Evolutionary conservation across 2,329 filamentous ascomycete genomes (phyloP), one percentile per base, ranked within the genome.

Genomic region (Aspergillus fumigatus): DNA sequence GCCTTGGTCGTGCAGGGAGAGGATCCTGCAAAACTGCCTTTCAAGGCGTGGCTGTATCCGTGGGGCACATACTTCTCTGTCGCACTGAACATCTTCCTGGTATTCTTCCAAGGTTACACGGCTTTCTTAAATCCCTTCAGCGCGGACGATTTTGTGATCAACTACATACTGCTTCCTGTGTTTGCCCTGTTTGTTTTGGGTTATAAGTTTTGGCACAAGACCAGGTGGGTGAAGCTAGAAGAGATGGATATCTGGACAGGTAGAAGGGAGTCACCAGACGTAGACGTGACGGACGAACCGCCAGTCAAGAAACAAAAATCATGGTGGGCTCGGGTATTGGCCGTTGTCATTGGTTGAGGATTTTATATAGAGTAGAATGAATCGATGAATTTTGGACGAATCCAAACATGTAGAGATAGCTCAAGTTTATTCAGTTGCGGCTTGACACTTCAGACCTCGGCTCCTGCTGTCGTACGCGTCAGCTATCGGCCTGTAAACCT

Each of bases 41-140:
- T 77, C 64, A 70, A 69, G 47, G 77, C 79, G 1, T 68, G 75
- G 8, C 75, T 77, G 51, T 82, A 83, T 59, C 80, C 81, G 0
- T 84, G 76, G 59, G 79, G 77, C 25, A 80, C 81, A 0, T 82
- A 78, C 57, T 54, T 68, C 29, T 79, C 77, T 6, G 69, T 83
- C 2, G 62, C 67, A 32, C 72, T 77, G 29, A 81, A 82, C 51
- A 66, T 80, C 19, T 76, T 79, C 54, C 72, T 84, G 3, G 73
- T 82, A 1, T 77, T 82, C 50, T 76, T 79, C 47, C 80, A 82
- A 59, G 82, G 81, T 11, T 84, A 83, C 68, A 78, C 77, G 4
- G 80, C 79, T 2, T 80, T 77, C 52, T 59, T 84, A 52, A 74
- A 74, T 45, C 80, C 79, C 0, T 84, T 81, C 60, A 75, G 75